Percentiles rank a stretch among this genome's conserved stretches.
phyloP scores from a whole-genome alignment of 768 basidiomycete species.

The Cystofilobasidium macerans region DNA sequence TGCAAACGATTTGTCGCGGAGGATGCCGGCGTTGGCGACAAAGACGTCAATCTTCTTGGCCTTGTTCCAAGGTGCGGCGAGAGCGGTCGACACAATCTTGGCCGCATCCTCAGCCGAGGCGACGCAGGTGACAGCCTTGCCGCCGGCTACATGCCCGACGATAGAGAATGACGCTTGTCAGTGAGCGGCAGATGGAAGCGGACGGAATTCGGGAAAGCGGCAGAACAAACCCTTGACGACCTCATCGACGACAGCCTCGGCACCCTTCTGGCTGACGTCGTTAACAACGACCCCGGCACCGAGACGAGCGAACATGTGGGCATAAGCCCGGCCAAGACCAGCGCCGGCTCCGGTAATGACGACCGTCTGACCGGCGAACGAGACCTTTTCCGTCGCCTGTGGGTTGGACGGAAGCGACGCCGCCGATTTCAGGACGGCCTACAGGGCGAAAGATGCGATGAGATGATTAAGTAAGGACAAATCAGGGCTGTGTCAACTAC shows the following conservation, averaged over 20 bases:
- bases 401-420: constrained; percentile 53
- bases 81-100: constrained; percentile 68
- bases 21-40: constrained; percentile 83
- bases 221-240: constrained; percentile 55
- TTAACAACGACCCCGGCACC: constrained; percentile 98
- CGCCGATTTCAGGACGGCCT: constrained; percentile 54
- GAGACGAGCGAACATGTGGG: constrained; percentile 76
- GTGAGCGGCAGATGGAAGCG: neutral
- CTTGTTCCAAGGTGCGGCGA: constrained; percentile 67
- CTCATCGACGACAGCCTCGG: constrained; percentile 74
- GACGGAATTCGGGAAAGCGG: neutral
- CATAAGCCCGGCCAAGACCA: constrained; percentile 84
- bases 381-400: constrained; percentile 58
- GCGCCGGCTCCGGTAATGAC: constrained; percentile 91
- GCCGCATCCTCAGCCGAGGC: constrained; percentile 89
- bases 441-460: neutral
- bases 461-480: constrained; percentile 33
- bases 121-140: constrained; percentile 69
- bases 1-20: constrained; percentile 84
- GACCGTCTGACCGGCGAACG: constrained; percentile 79
- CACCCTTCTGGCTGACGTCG: constrained; percentile 79
- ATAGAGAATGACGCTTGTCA: neutral
- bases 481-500: neutral
- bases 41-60: constrained; percentile 57
- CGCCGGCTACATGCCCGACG: constrained; percentile 53